Percentiles rank a stretch among this genome's conserved stretches.
Conservation (phyloP, 805 yeast genomes). For the Ogataea pini region DNA sequence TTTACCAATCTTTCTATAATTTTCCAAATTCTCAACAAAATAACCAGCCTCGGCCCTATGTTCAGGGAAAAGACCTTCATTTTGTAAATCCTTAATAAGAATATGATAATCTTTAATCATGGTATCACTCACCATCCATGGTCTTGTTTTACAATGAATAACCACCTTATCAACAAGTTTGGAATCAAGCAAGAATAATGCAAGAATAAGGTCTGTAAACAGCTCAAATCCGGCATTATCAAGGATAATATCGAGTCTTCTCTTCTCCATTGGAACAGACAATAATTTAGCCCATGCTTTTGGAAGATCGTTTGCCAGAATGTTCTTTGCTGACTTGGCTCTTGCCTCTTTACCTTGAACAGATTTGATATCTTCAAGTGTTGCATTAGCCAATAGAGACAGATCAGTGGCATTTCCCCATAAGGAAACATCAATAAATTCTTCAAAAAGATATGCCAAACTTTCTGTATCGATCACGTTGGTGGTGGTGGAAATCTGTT, state of each 20-base stretch:
- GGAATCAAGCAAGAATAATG: conserved; percentile 68
- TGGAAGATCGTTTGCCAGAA: conserved; percentile 73
- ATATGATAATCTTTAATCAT: conserved; percentile 75
- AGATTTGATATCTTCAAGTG: conserved; percentile 84
- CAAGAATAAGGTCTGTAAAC: conserved; percentile 75
- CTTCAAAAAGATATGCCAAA: conserved; percentile 65
- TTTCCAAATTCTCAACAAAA: conserved; percentile 47
- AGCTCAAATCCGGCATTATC: conserved; percentile 97
- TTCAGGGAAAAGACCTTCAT: conserved; percentile 52
- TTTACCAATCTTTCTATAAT: conserved; percentile 46
- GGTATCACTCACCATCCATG: conserved; percentile 98
- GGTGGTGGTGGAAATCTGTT: conserved; percentile 24
- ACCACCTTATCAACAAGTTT: conserved; percentile 63
- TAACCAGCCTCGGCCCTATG: conserved; percentile 48
- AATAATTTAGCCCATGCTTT: conserved; percentile 59
- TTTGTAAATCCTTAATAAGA: conserved; percentile 56
- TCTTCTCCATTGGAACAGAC: conserved; percentile 31
- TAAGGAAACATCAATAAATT: conserved; percentile 81
- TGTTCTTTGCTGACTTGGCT: conserved; percentile 75
- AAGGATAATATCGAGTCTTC: conserved; percentile 76
- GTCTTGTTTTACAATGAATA: conserved; percentile 85
- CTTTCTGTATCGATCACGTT: conserved; percentile 39
- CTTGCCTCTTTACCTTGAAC: conserved; percentile 90
- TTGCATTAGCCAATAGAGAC: conserved; percentile 84
- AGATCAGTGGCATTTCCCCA: conserved; percentile 99